Evolutionary conservation across 75 land plant genomes (phyloP), one percentile per base, ranked within the genome.

Genomic region (Chamaecyparis obtusa): DNA sequence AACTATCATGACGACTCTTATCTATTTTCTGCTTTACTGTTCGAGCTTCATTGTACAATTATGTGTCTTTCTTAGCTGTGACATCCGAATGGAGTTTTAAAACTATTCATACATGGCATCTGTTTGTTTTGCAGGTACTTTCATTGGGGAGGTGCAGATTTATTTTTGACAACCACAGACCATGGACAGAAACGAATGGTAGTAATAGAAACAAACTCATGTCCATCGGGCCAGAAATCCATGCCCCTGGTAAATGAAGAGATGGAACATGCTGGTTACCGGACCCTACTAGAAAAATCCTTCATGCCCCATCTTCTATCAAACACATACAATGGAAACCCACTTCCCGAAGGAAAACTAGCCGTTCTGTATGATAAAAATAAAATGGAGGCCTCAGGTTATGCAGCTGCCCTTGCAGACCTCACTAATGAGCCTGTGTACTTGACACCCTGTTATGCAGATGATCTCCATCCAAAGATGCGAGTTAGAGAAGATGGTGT

Each of bases 291-390:
- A 37, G 89, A 90, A 85, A 85, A 83, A 51, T 77, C 91, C 27
- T 67, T 90, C 72, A 80, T 90, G 87, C 91, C 91, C 3, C 60
- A 56, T n/a, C 86, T 83, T 7, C 48, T 48, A 4, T 44, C 78
- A 48, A 79, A 60, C 71, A 43, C 71, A 74, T 87, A 79, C 88
- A 90, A 84, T 44, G 83, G 83, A 44, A 80, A 80, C 13, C 32
- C 24, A 4, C 91, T 87, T 9, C 91, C 88, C 30, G 37, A 85
- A 24, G 91, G 91, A 27, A 83, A 77, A 64, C 91, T 90, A 24
- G 88, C 91, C 1, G 91, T 90, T 16, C 88, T 90, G 3, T 90
- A 90, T 71, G 91, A 90, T 72, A 90, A 90, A 75, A 90, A 90
- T 44, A 84, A 76, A 56, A 90, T 90, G 91, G 91, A 90, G 78